Conservation (phyloP, 1,139 yeast species). For the Scheffersomyces cryptocercus region DNA sequence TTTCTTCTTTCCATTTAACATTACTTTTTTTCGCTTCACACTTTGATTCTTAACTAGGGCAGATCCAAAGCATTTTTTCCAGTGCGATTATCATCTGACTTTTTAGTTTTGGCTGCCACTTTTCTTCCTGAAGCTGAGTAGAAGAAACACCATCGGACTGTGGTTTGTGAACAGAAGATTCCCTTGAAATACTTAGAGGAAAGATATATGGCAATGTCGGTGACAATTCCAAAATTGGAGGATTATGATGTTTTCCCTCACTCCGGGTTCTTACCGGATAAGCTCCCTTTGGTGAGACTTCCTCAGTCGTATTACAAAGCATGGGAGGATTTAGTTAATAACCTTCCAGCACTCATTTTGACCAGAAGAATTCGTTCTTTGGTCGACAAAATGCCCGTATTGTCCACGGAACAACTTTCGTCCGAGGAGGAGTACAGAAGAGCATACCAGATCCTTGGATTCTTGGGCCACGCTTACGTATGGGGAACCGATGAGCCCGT, state of each 20-base stretch:
- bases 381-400: conserved; percentile 61
- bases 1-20: no score
- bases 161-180: no score
- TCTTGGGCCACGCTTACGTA: conserved; percentile 82
- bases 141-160: no score
- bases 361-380: conserved; percentile 60
- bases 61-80: no score
- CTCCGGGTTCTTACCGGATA: conserved; percentile 78
- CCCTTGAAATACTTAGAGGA: no score
- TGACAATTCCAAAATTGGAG: conserved; percentile 30
- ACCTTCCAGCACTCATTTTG: conserved; percentile 71
- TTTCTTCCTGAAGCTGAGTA: no score
- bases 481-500: conserved; percentile 77
- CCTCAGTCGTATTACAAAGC: conserved; percentile 65
- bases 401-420: conserved; percentile 46
- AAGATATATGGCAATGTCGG: not conserved
- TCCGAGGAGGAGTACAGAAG: conserved; percentile 60
- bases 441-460: conserved; percentile 77
- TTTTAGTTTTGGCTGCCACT: no score
- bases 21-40: no score
- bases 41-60: no score
- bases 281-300: conserved; percentile 60
- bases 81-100: no score
- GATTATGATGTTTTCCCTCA: conserved; percentile 70
- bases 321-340: conserved; percentile 73